Conservation (phyloP, 176 grass and related monocot genomes). For the Oryza glaberrima region DNA sequence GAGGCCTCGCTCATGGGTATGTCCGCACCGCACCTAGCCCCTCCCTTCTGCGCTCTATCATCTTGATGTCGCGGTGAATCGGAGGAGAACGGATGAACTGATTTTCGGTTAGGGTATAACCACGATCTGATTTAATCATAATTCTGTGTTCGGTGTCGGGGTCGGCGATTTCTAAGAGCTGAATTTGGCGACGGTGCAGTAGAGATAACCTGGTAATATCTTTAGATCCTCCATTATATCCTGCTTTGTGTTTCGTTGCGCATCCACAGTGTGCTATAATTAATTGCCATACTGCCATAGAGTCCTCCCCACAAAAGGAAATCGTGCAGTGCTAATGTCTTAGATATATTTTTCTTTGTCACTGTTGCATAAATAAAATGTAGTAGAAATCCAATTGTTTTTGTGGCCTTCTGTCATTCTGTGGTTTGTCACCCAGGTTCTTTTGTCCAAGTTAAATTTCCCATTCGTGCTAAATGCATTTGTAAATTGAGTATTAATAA, state of each 20-base stretch:
- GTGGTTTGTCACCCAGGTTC: background rate
- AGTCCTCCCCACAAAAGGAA: background rate
- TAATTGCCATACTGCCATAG: background rate
- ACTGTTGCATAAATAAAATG: background rate
- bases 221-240: background rate
- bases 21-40: background rate
- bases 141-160: background rate
- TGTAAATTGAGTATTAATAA: background rate
- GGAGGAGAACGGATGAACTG: background rate
- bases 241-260: background rate
- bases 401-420: background rate
- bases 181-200: background rate
- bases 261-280: background rate
- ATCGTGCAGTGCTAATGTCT: background rate
- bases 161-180: background rate
- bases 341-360: background rate
- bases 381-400: background rate
- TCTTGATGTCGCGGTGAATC: background rate
- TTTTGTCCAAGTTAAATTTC: background rate
- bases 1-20: conserved; percentile 88
- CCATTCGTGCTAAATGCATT: background rate
- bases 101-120: background rate
- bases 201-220: background rate
- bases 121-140: background rate
- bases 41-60: background rate